Conservation (phyloP, 371 early-diverging fungal genomes). For the Gilbertella persicaria region DNA sequence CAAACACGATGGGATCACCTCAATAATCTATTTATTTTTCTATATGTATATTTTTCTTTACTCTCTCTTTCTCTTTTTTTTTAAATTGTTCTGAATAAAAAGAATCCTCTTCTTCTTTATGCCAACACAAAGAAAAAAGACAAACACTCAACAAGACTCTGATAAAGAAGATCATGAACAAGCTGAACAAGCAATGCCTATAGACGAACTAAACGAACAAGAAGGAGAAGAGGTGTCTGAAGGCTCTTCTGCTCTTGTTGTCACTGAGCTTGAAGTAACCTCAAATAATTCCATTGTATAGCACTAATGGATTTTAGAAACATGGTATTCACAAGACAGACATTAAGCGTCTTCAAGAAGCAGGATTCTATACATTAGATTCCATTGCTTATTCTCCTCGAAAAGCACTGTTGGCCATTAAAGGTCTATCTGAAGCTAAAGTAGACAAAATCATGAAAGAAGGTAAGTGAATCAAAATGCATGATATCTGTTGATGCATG, state of each 20-base stretch:
- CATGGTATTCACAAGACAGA: constrained; percentile 77
- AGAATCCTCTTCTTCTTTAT: too few relatives aligned
- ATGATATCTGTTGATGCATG: too few relatives aligned
- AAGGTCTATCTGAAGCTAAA: constrained; percentile 96
- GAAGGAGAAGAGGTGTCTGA: constrained; percentile 8
- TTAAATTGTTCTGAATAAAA: too few relatives aligned
- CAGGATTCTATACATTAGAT: constrained; percentile 94
- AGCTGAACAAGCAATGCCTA: too few relatives aligned
- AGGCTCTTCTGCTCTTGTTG: constrained; percentile 1
- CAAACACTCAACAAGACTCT: background rate
- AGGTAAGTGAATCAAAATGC: constrained; percentile 46
- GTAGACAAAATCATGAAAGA: constrained; percentile 96
- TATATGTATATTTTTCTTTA: too few relatives aligned
- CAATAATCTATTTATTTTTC: background rate
- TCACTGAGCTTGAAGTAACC: too few relatives aligned
- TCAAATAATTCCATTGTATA: too few relatives aligned
- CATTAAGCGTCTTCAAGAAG: constrained; percentile 82
- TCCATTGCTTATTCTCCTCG: constrained; percentile 93
- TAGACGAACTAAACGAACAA: background rate
- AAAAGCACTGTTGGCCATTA: constrained; percentile 88
- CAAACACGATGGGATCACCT: background rate
- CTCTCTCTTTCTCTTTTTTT: constrained; percentile 4
- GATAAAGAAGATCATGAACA: background rate
- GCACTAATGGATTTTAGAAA: too few relatives aligned
- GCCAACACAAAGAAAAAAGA: too few relatives aligned